A percentile compares a stretch with the other conserved stretches of the same genome.
Conservation (phyloP, 768 basidiomycete genomes). For the Lactarius tabidus region DNA sequence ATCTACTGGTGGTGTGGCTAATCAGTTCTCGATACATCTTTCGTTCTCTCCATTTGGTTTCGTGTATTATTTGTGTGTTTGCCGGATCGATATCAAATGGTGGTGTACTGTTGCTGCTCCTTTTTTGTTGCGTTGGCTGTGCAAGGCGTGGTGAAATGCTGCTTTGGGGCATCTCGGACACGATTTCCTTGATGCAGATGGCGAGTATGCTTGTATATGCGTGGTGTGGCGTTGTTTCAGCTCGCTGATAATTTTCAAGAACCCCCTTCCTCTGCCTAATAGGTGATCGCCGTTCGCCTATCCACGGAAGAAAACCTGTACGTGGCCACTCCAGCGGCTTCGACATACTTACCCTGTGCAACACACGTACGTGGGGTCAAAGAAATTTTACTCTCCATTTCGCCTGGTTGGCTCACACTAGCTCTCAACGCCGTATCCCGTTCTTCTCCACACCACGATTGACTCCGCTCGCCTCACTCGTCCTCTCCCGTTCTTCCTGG, state of each 20-base stretch:
- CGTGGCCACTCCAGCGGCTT: not conserved
- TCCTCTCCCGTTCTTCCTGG: not conserved
- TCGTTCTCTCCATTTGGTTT: not conserved
- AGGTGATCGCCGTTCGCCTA: not conserved
- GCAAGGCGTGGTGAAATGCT: not conserved
- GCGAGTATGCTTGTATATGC: not conserved
- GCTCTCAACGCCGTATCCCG: not conserved
- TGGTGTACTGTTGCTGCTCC: not conserved
- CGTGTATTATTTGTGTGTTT: slow-evolving; percentile 3
- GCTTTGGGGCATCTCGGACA: slow-evolving; percentile 4
- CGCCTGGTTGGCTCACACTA: not conserved
- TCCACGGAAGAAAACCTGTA: not conserved
- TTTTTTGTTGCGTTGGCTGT: not conserved
- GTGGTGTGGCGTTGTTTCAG: not conserved
- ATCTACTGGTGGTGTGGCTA: slow-evolving; percentile 53
- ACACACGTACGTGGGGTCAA: not conserved
- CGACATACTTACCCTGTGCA: not conserved
- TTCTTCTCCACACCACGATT: not conserved
- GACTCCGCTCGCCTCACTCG: not conserved
- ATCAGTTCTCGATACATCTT: slow-evolving; percentile 63
- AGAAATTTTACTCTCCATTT: slow-evolving; percentile 7
- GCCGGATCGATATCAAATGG: not conserved
- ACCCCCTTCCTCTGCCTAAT: not conserved
- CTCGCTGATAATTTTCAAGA: not conserved
- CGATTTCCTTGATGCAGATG: not conserved